Evolutionary conservation across 495 filamentous ascomycete genomes (phyloP), one percentile per base, ranked within the genome.

Genomic region (Penicillium subrubescens): DNA sequence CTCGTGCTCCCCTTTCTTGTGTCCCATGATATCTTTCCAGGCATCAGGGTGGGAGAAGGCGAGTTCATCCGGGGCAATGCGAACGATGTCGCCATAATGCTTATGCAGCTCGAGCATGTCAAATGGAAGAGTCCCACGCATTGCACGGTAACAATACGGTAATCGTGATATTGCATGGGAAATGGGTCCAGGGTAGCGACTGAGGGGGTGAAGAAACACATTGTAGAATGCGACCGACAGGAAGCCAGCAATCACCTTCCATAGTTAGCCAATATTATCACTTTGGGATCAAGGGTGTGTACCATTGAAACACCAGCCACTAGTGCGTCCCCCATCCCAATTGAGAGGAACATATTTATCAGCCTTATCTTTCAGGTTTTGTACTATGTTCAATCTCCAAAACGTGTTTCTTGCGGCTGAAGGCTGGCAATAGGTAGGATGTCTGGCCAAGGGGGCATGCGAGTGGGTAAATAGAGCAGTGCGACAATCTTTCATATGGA

Each of bases 11-110:
- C 67, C 66, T 31, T 63, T 66, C 15, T 69, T 75, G 60, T 82
- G 78, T 31, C 82, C 82, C 70, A 82, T 81, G 51, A 88, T 86
- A 41, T 87, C 83, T 57, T 81, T 80, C 84, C 83, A 88, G 5
- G 85, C 86, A 39, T 78, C 69, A 0, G 83, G 73, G 37, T 76
- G 68, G 5, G 67, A 74, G 70, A 79, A 87, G 0, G 79, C 73
- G n/a, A 88, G 75, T 62, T 86, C 80, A 60, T 83, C 68, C 0
- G 86, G 85, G 0, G 78, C 80, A 34, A 86, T 76, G 8, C 86
- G 83, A n/a, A 88, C 80, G 4, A 85, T 75, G 19, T 77, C 63
- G 10, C 85, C 86, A 59, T 88, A 88, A 21, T 69, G 63, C 11
- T 71, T 51, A 68, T 87, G 84, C 15, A 85, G 63, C n/a, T 67